phyloP scores from a whole-genome alignment of 2,329 filamentous ascomycete species.

The Beauveria varroae region DNA sequence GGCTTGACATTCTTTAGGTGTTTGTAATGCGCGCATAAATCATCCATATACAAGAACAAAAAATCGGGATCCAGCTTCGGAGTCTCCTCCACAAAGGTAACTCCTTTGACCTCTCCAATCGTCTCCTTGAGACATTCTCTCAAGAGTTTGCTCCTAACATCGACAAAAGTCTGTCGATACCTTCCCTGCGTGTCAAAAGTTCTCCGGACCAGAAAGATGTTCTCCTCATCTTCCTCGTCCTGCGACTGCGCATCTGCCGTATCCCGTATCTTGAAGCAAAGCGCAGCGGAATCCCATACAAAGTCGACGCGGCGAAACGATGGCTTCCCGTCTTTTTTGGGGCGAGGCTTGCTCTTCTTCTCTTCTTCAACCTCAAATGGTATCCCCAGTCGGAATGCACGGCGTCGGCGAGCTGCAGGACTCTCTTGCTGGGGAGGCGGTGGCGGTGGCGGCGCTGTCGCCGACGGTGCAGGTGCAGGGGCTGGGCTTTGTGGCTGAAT shows the following conservation, averaged over 20 bases:
- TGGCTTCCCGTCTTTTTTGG: conserved; percentile 22
- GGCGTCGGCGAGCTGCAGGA: not conserved
- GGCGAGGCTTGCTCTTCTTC: conserved; percentile 15
- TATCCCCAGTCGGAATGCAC: not conserved
- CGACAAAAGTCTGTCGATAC: conserved; percentile 63
- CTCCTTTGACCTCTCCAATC: conserved; percentile 34
- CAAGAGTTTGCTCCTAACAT: conserved; percentile 77
- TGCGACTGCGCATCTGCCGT: conserved; percentile 35
- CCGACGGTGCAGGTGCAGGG: not conserved
- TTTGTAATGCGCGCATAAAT: conserved; percentile 58
- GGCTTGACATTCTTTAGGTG: conserved; percentile 53
- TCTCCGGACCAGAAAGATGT: conserved; percentile 74
- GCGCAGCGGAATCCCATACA: conserved; percentile 43
- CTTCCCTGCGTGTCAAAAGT: conserved; percentile 82
- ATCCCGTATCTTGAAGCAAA: conserved; percentile 48
- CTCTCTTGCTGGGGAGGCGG: not conserved
- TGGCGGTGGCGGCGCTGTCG: not conserved
- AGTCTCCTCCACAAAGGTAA: conserved; percentile 73
- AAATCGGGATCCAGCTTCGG: conserved; percentile 67
- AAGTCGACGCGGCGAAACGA: conserved; percentile 45
- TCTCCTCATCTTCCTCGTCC: conserved; percentile 62
- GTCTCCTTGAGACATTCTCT: conserved; percentile 50
- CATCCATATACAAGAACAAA: conserved; percentile 68
- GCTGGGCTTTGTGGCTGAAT: not conserved
- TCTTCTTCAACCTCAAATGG: conserved; percentile 12